Conservation (phyloP, 1,284 basidiomycete genomes). For the Jaminaea rosea region DNA sequence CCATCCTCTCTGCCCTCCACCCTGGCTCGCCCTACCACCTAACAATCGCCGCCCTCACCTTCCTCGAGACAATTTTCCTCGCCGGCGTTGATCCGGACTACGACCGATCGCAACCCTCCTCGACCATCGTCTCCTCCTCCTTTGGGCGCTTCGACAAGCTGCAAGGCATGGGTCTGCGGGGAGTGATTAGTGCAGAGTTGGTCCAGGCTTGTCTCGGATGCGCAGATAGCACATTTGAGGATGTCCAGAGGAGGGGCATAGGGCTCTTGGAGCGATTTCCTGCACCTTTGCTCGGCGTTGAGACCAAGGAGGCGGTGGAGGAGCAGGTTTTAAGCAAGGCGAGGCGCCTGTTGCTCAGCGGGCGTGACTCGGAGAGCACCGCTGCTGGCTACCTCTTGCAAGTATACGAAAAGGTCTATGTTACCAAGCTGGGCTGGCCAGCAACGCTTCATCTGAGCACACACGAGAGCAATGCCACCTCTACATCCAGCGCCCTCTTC, state of each 20-base stretch:
- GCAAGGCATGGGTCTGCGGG: constrained; percentile 17
- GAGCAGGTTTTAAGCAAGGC: constrained; percentile 17
- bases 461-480: not conserved
- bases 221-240: constrained; percentile 33
- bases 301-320: constrained; percentile 10
- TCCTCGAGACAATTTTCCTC: constrained; percentile 28
- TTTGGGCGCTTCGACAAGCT: constrained; percentile 1
- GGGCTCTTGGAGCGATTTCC: constrained; percentile 29
- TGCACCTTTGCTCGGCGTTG: constrained; percentile 19
- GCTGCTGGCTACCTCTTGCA: constrained; percentile 26
- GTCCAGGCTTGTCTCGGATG: constrained; percentile 25
- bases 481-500: not conserved
- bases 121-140: not conserved
- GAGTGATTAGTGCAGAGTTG: constrained; percentile 18
- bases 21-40: constrained; percentile 38
- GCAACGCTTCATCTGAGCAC: constrained; percentile 13
- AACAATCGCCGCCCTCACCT: constrained; percentile 27
- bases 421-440: constrained; percentile 17
- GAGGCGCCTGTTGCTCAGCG: constrained; percentile 20
- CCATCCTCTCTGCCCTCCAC: constrained; percentile 14
- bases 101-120: too few species aligned
- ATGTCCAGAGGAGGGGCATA: constrained; percentile 24
- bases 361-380: constrained; percentile 28
- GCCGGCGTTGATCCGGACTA: constrained; percentile 18
- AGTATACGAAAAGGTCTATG: constrained; percentile 27